These are phyloP conservation scores for Zychaea mexicana DNA, from an alignment of 371 early-diverging fungal species.

Conservation along the genomic window DNA sequence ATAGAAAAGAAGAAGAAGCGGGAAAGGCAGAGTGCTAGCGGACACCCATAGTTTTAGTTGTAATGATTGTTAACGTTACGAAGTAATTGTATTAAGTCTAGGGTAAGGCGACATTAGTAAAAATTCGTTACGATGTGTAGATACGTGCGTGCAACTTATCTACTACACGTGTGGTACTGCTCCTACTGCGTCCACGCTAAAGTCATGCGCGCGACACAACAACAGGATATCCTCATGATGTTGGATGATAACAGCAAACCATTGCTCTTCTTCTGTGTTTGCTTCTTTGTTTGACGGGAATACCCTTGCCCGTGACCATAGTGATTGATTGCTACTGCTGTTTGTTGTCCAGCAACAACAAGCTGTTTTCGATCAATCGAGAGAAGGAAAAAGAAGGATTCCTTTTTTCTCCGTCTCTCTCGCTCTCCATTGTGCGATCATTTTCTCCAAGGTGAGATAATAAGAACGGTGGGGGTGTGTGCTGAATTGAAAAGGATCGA, in stretches of 20 bases:
- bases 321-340: background rate
- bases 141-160: background rate
- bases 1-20: background rate
- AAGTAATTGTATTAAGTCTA: background rate
- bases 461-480: too few species aligned
- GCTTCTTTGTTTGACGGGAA: too few species aligned
- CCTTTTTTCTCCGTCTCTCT: too few species aligned
- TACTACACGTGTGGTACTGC: background rate
- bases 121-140: background rate
- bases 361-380: too few species aligned
- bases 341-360: too few species aligned
- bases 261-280: too few species aligned
- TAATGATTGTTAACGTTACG: background rate
- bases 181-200: background rate
- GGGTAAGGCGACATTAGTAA: too few species aligned
- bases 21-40: background rate
- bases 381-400: too few species aligned
- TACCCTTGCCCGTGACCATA: background rate
- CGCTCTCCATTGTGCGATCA: too few species aligned
- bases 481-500: background rate
- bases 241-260: too few species aligned
- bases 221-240: background rate
- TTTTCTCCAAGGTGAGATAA: too few species aligned
- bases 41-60: background rate
- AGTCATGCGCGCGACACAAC: constrained; percentile 3